These are phyloP conservation scores for Creolimax fragrantissima DNA, from an alignment of 78 protist genomes.

Conservation along the genomic window DNA sequence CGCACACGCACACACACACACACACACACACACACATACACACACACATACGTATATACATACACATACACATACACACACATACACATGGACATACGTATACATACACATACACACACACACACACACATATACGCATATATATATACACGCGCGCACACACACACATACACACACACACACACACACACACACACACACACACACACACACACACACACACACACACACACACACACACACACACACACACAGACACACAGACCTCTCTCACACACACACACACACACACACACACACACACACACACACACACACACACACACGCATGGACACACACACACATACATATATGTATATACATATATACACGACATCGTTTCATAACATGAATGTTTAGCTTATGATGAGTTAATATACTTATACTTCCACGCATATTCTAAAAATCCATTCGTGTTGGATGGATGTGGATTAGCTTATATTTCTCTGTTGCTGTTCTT, in stretches of 20 bases:
- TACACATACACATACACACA: neutral
- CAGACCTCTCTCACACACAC: neutral
- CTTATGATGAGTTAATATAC: neutral
- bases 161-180: conserved; percentile 25
- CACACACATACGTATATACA: neutral
- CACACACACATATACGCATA: neutral
- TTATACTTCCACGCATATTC: neutral
- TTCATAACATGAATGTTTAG: neutral
- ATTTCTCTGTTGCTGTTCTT: neutral
- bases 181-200: conserved; percentile 30
- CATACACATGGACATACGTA: neutral
- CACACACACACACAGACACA: conserved; percentile 28
- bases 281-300: neutral
- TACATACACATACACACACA: neutral
- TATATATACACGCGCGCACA: conserved; percentile 6
- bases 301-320: conserved; percentile 3
- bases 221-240: conserved; percentile 27
- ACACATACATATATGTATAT: neutral
- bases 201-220: conserved; percentile 30
- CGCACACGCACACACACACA: neutral
- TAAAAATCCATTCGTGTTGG: no score
- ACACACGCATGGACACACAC: neutral
- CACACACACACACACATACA: neutral
- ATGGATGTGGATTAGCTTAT: neutral
- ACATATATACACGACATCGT: neutral